Base-by-base conservation (phyloP, 2,329 filamentous ascomycete species). In the Capronia epimyces region DNA sequence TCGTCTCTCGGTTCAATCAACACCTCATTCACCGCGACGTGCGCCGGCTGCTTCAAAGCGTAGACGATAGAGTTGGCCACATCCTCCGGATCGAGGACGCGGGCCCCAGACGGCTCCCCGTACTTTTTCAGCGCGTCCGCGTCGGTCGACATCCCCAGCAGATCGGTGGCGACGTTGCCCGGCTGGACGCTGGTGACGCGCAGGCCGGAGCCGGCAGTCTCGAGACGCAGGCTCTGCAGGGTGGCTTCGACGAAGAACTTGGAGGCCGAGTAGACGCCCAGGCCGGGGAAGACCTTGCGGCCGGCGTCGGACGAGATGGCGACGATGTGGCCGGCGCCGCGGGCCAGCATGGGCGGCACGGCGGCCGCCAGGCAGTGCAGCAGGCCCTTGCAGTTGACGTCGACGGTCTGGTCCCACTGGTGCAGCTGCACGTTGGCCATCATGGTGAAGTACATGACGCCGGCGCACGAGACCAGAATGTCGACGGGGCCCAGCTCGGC, bases 401-500 rank as follows among this genome's bases (percentile, higher is more conserved):
- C 87, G 36, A 91, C 86, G 0, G 86, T 90, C 51, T 80, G 83
- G 57, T 89, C 82, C 87, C 87, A 91, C 62, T 91, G 83, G 3
- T 87, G 84, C 0, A 74, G 79, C 57, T 85, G 78, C 13, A 73
- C 77, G 64, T 89, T 90, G 50, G 83, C 80, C 87, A 91, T 90
- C 82, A 90, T 83, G 48, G 87, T 90, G 69, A 83, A 91, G 71
- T 91, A 91, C 87, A 91, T 91, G 64, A 91, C 87, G 29, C 87
- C 87, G 0, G 87, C 87, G 63, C 86, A 88, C 34, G 82, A 82
- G 43, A 91, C 80, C n/a, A 91, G 77, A 45, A 90, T 86, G 64
- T 91, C 87, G 39, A 90, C 74, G 0, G 83, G 79, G 0, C 86
- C 87, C 0, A 90, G 80, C 59, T 82, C 72, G 40, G 78, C 74